phyloP scores from a whole-genome alignment of 2,329 filamentous ascomycete genomes.

The Fusarium incarnatum region DNA sequence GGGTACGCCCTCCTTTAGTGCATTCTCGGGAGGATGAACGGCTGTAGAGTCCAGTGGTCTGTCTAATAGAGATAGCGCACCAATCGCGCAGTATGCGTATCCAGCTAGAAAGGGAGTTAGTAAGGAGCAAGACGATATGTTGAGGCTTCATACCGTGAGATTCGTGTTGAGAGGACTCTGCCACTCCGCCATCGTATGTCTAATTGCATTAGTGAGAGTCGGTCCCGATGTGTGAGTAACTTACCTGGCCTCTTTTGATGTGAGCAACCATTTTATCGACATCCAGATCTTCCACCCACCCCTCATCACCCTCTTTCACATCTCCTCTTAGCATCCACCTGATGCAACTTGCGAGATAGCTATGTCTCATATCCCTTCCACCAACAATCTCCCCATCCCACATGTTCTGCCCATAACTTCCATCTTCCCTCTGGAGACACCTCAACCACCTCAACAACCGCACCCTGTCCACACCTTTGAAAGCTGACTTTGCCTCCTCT shows the following conservation, averaged over 20 bases:
- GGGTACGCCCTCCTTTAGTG: constrained; percentile 53
- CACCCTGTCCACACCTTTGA: constrained; percentile 73
- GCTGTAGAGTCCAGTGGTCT: constrained; percentile 60
- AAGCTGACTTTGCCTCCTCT: constrained; percentile 56
- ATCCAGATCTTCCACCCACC: constrained; percentile 77
- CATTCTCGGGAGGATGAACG: constrained; percentile 31
- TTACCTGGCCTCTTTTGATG: constrained; percentile 71
- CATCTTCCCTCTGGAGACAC: constrained; percentile 81
- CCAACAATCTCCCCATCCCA: constrained; percentile 73
- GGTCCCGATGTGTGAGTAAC: background rate
- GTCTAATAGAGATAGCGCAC: constrained; percentile 80
- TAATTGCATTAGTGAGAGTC: constrained; percentile 51
- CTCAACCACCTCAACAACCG: constrained; percentile 80
- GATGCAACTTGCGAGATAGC: constrained; percentile 84
- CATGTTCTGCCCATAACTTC: constrained; percentile 90
- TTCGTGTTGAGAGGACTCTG: constrained; percentile 82
- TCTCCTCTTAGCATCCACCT: constrained; percentile 83
- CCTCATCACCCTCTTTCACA: constrained; percentile 60
- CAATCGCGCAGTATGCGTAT: constrained; percentile 89
- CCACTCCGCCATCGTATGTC: constrained; percentile 88
- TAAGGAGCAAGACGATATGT: background rate
- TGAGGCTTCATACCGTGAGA: constrained; percentile 73
- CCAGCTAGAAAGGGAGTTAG: constrained; percentile 68
- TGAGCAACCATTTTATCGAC: constrained; percentile 76
- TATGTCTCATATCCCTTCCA: constrained; percentile 86